These are phyloP conservation scores for Corylus americana DNA, from an alignment of 306 rosid species.

Conservation along the genomic window DNA sequence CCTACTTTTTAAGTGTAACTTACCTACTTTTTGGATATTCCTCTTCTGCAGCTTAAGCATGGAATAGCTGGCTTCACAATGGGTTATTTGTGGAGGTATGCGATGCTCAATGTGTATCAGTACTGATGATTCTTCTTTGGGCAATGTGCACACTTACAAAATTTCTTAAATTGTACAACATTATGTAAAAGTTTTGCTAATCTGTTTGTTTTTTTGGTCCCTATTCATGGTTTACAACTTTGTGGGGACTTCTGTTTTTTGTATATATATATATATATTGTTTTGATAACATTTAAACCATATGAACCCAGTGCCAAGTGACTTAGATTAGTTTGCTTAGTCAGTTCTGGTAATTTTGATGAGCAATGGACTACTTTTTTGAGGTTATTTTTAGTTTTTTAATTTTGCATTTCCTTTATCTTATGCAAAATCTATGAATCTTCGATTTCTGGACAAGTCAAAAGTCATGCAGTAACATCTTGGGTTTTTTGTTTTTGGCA, in stretches of 20 bases:
- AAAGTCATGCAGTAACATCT: constrained; percentile 14
- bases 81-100: constrained; percentile 97
- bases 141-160: neutral
- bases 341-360: neutral
- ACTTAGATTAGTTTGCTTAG: neutral
- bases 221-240: neutral
- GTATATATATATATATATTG: too few species aligned
- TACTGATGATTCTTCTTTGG: constrained; percentile 14
- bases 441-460: neutral
- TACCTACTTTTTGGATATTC: constrained; percentile 41
- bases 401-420: neutral
- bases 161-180: neutral
- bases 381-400: neutral
- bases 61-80: constrained; percentile 82
- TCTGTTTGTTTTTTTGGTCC: neutral
- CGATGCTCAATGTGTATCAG: constrained; percentile 11
- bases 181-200: neutral
- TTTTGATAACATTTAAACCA: neutral
- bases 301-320: neutral
- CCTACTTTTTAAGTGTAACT: constrained; percentile 31
- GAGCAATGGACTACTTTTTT: neutral
- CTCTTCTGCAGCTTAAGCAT: constrained; percentile 84
- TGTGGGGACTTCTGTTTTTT: neutral
- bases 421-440: neutral
- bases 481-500: constrained; percentile 14